Evolutionary conservation across 225 moss, liverwort and hornwort species (phyloP).

Genomic region (Antitrichia curtipendula): DNA sequence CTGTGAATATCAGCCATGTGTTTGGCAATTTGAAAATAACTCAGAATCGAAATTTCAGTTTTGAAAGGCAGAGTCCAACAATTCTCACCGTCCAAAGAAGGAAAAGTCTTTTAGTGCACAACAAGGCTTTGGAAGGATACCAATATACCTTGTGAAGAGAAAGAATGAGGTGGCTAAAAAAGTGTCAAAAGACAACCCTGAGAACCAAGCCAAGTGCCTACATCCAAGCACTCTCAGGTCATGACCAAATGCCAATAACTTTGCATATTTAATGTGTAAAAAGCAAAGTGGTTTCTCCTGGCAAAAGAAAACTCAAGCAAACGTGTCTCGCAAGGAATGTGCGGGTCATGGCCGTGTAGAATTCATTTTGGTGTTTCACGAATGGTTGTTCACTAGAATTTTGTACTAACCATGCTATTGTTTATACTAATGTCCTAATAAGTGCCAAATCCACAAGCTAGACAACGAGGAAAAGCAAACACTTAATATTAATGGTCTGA

Average conservation of each 20-base stretch:
- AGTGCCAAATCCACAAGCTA: constrained; percentile 6
- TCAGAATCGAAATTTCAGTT: background rate
- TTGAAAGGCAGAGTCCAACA: background rate
- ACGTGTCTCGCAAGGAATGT: background rate
- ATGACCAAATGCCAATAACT: background rate
- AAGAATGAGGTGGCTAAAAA: background rate
- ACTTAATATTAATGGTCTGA: constrained; percentile 10
- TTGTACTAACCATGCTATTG: background rate
- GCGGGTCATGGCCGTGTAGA: background rate
- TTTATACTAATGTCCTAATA: background rate
- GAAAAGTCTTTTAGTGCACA: background rate
- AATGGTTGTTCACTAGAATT: background rate
- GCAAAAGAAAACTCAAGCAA: background rate
- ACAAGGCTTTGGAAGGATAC: constrained; percentile 21
- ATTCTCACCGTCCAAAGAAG: constrained; percentile 9
- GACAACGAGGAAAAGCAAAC: constrained; percentile 13
- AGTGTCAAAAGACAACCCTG: background rate
- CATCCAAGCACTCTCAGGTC: constrained; percentile 30
- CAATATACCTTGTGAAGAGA: constrained; percentile 19
- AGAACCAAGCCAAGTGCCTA: constrained; percentile 10
- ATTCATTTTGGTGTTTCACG: background rate
- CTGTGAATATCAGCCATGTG: background rate
- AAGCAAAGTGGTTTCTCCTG: background rate
- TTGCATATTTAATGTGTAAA: background rate
- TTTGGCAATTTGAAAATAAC: background rate